phyloP scores from a whole-genome alignment of 768 basidiomycete species.

The Amanita phalloides region DNA sequence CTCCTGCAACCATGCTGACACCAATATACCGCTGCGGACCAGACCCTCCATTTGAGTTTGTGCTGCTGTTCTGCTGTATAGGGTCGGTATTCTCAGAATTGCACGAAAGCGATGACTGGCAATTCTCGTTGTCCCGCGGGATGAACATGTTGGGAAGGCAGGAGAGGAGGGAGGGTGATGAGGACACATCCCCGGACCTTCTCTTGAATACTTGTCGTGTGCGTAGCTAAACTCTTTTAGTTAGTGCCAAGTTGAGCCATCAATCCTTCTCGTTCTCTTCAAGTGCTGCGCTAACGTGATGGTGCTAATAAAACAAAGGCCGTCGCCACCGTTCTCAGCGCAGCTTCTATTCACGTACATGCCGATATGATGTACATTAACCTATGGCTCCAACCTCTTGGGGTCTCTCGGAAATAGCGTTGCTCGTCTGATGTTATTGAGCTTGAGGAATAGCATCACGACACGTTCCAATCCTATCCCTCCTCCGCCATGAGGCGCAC shows the following conservation, averaged over 20 bases:
- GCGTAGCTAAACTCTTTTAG: slow-evolving; percentile 14
- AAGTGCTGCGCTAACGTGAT: slow-evolving; percentile 9
- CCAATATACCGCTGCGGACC: slow-evolving; percentile 36
- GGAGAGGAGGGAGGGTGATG: slow-evolving; percentile 4
- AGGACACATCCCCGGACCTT: not conserved
- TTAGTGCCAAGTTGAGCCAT: slow-evolving; percentile 17
- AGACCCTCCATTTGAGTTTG: slow-evolving; percentile 15
- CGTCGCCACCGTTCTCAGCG: not conserved
- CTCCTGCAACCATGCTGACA: slow-evolving; percentile 26
- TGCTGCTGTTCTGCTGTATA: slow-evolving; percentile 12
- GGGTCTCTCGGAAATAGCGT: slow-evolving; percentile 96
- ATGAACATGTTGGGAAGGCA: slow-evolving; percentile 19
- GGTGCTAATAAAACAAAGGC: not conserved
- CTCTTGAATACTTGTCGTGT: slow-evolving; percentile 5
- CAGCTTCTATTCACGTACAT: slow-evolving; percentile 10
- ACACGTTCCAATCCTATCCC: slow-evolving; percentile 95
- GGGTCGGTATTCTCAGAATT: slow-evolving; percentile 16
- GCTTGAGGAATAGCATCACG: slow-evolving; percentile 94
- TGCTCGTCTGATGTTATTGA: slow-evolving; percentile 90
- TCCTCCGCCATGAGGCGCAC: slow-evolving; percentile 93
- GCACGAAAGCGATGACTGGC: slow-evolving; percentile 9
- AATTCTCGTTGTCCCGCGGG: slow-evolving; percentile 15
- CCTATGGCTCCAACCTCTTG: slow-evolving; percentile 80
- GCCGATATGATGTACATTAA: not conserved
- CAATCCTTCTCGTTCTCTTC: slow-evolving; percentile 14